Evolutionary conservation across 2,329 filamentous ascomycete species (phyloP), one percentile per base, ranked within the genome.

Genomic region (Aspergillus sp.): DNA sequence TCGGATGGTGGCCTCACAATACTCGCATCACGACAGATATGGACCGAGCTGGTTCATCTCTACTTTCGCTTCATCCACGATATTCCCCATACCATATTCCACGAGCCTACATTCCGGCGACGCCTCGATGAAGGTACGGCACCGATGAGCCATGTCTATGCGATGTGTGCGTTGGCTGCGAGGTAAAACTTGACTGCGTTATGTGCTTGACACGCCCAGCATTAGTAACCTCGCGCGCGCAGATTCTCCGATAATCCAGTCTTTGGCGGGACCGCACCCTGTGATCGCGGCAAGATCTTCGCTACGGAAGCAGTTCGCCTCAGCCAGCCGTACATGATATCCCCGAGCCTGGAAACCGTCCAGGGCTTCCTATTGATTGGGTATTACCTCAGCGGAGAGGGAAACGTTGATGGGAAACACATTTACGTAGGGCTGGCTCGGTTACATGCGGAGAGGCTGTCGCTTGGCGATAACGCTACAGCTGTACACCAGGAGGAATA

Each of bases 61-160:
- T 66, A 66, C 41, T 67, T 67, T 55, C 60, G 57, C 11, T 62
- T 55, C 12, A 65, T 66, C 7, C 65, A 67, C 36, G 64, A 67
- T 53, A 58, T 67, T 30, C 58, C 63, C 26, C 62, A 67, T 47
- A 64, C 62, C 3, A 57, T 66, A 38, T 66, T 67, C 20, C 60
- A 67, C 34, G 59, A 62, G 44, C 55, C 57, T 12, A 63, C 55
- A 26, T 66, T 67, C 32, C 57, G 64, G 48, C 53, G 32, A n/a
- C 58, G 52, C 12, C 38, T 67, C 6, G 39, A 57, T 22, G 55
- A 65, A n/a, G 57, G 64, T 11, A 58, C 38, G 32, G 62, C 61
- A 9, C 53, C 57, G 4, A 59, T 57, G 49, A 52, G 63, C 4
- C 63, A 63, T 20, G 48, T 64, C 2, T 62, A 66, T 43, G 60